Evolutionary conservation across 2,329 filamentous ascomycete genomes (phyloP).

Genomic region (Beauveria brongniartii): DNA sequence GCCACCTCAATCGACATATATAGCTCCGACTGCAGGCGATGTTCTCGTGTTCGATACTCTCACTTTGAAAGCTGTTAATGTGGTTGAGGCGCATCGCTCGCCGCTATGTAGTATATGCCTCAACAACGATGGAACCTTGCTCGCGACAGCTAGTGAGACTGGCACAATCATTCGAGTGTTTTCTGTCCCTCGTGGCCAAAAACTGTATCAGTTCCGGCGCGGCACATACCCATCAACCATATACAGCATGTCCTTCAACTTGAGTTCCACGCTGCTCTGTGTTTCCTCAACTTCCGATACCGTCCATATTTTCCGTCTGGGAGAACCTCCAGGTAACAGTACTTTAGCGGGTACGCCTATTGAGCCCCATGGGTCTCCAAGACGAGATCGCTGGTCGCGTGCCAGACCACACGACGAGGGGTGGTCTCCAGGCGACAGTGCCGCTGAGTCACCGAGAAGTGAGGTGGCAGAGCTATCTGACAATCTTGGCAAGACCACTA

Average conservation of each 20-base stretch:
- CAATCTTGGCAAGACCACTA: slow-evolving; percentile 18
- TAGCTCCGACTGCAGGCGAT: slow-evolving; percentile 80
- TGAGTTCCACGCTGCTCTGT: slow-evolving; percentile 83
- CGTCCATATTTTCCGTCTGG: slow-evolving; percentile 88
- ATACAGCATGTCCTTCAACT: slow-evolving; percentile 98
- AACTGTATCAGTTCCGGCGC: slow-evolving; percentile 90
- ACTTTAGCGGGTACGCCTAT: slow-evolving; percentile 29
- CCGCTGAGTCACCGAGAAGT: slow-evolving; percentile 45
- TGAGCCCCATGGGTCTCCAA: slow-evolving; percentile 32
- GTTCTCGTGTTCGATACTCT: slow-evolving; percentile 88
- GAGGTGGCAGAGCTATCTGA: slow-evolving; percentile 35
- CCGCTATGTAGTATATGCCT: slow-evolving; percentile 84
- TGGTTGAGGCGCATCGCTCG: slow-evolving; percentile 89
- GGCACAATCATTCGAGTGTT: slow-evolving; percentile 97
- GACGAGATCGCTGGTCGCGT: slow-evolving; percentile 44
- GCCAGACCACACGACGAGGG: slow-evolving; percentile 42
- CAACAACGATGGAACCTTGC: slow-evolving; percentile 82
- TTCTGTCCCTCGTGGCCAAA: slow-evolving; percentile 80
- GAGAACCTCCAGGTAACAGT: slow-evolving; percentile 34
- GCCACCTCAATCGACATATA: slow-evolving; percentile 69
- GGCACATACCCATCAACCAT: slow-evolving; percentile 94
- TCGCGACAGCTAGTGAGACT: slow-evolving; percentile 94
- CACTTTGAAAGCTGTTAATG: slow-evolving; percentile 85
- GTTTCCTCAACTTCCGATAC: slow-evolving; percentile 96
- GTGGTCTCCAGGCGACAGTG: slow-evolving; percentile 33